These are phyloP conservation scores for Leccinum disarticulatum DNA, from an alignment of 768 basidiomycete genomes.

Conservation along the genomic window DNA sequence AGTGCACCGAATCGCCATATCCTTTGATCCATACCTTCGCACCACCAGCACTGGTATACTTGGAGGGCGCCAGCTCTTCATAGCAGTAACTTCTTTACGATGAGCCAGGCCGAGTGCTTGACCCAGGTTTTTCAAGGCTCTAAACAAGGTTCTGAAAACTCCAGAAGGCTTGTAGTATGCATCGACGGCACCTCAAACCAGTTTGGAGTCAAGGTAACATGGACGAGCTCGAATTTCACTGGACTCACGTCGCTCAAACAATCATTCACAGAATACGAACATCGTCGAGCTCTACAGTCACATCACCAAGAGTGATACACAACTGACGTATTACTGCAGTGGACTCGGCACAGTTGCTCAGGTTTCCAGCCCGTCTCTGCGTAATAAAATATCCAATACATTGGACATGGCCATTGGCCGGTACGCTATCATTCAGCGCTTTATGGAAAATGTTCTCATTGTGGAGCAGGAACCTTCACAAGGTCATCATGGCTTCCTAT, in stretches of 20 bases:
- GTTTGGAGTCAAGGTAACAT: slow-evolving; percentile 33
- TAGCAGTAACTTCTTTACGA: background rate
- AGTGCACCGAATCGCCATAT: background rate
- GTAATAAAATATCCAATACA: slow-evolving; percentile 21
- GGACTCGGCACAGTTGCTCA: slow-evolving; percentile 39
- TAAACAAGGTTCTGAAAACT: background rate
- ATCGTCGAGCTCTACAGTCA: slow-evolving; percentile 40
- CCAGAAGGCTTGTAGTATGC: slow-evolving; percentile 32
- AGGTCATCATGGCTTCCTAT: slow-evolving; percentile 37
- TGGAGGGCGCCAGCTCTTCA: background rate
- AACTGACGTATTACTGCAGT: slow-evolving; percentile 43
- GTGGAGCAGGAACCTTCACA: slow-evolving; percentile 35
- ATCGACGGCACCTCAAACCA: slow-evolving; percentile 44
- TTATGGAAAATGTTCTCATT: background rate
- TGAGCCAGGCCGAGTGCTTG: background rate
- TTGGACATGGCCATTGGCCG: slow-evolving; percentile 38
- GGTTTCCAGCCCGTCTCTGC: slow-evolving; percentile 16
- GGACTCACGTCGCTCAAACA: background rate
- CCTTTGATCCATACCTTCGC: background rate
- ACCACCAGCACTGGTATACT: background rate
- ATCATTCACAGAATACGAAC: slow-evolving; percentile 36
- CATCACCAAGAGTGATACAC: slow-evolving; percentile 34
- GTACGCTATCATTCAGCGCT: slow-evolving; percentile 21
- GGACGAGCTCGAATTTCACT: background rate
- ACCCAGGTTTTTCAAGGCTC: slow-evolving; percentile 10